Conservation (phyloP, 495 filamentous ascomycete genomes). For the Copromyces sp. region DNA sequence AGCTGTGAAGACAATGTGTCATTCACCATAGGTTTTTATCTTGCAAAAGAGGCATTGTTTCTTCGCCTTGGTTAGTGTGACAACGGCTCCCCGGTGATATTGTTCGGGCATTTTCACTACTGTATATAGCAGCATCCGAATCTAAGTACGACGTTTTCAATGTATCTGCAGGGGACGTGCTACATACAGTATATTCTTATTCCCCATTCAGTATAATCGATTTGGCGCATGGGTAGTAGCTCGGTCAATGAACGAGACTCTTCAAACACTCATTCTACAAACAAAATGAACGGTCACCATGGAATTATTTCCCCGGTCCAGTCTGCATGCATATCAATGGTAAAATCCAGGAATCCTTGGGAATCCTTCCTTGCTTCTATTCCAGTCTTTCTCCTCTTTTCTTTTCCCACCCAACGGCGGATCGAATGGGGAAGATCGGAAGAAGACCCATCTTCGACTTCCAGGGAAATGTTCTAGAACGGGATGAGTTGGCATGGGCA, state of each 20-base stretch:
- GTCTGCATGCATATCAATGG: background rate
- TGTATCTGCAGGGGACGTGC: background rate
- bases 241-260: background rate
- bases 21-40: background rate
- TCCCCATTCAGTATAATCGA: background rate
- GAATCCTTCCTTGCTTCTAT: background rate
- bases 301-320: background rate
- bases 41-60: background rate
- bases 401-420: background rate
- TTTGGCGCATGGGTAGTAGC: background rate
- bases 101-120: background rate
- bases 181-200: background rate
- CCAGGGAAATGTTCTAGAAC: background rate
- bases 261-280: background rate
- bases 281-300: background rate
- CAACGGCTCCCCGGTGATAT: background rate
- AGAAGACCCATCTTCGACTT: background rate
- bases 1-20: background rate
- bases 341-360: background rate
- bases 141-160: no score
- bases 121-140: background rate
- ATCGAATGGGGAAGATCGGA: background rate
- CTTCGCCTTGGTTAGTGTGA: background rate
- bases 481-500: background rate
- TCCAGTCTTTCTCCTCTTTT: background rate